Conservation (phyloP, 2,329 filamentous ascomycete species). For the Epichloe festucae region DNA sequence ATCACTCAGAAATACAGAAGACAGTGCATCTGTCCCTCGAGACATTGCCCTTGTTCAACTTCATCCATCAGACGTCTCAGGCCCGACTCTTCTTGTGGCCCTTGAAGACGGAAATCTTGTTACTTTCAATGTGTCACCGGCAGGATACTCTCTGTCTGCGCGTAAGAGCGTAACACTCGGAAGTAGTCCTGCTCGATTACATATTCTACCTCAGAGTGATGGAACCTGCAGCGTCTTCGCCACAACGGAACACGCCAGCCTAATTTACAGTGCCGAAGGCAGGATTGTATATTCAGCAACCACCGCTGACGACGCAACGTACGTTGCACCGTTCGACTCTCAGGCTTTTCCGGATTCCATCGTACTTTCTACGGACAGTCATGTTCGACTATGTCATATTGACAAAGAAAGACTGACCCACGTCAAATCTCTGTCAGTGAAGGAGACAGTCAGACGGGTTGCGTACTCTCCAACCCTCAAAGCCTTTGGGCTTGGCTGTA, state of each 20-base stretch:
- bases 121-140: constrained; percentile 59
- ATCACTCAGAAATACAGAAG: constrained; percentile 42
- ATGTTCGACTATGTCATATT: constrained; percentile 68
- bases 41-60: constrained; percentile 71
- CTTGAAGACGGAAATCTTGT: constrained; percentile 88
- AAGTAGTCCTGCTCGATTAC: constrained; percentile 71
- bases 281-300: constrained; percentile 88
- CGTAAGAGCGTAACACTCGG: constrained; percentile 77
- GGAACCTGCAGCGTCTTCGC: constrained; percentile 74
- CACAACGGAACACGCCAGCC: constrained; percentile 82
- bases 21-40: constrained; percentile 67
- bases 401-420: constrained; percentile 82
- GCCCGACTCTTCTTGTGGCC: constrained; percentile 72
- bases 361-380: constrained; percentile 61
- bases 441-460: constrained; percentile 74
- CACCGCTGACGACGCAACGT: constrained; percentile 73
- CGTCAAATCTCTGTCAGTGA: constrained; percentile 64
- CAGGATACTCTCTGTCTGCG: constrained; percentile 50
- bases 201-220: constrained; percentile 56
- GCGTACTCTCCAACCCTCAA: constrained; percentile 71
- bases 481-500: constrained; percentile 77
- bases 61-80: constrained; percentile 42
- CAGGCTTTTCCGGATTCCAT: constrained; percentile 71
- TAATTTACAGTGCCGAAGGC: constrained; percentile 84
- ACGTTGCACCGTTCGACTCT: constrained; percentile 70